Conservation (phyloP, 73 alveolate species). For the Stentor coeruleus region DNA sequence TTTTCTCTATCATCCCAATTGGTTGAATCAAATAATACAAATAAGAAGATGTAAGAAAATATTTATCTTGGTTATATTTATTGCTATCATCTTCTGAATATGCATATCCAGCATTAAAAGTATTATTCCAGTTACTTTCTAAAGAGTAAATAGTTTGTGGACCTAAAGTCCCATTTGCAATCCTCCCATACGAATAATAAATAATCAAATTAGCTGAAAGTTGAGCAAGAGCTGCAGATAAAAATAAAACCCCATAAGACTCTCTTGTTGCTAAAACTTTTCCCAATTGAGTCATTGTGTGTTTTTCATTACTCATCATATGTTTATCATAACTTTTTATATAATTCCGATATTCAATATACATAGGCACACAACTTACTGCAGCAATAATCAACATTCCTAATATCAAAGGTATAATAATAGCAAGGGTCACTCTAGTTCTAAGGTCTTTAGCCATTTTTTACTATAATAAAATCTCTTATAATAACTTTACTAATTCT, state of each 20-base stretch:
- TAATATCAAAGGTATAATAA: slow-evolving; percentile 9
- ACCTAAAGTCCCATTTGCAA: too few relatives aligned
- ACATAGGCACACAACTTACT: not conserved
- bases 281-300: not conserved
- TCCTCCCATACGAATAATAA: not conserved
- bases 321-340: not conserved
- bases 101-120: too few relatives aligned
- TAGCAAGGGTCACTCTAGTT: not conserved
- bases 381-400: slow-evolving; percentile 14
- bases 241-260: not conserved
- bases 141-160: too few relatives aligned
- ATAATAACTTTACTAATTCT: too few relatives aligned
- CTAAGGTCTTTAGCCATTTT: not conserved
- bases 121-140: too few relatives aligned
- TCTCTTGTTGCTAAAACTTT: not conserved
- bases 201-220: not conserved
- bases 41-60: not conserved
- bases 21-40: not conserved
- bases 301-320: not conserved
- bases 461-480: slow-evolving; percentile 36
- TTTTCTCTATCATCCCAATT: not conserved
- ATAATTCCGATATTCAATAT: not conserved
- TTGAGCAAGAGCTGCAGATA: not conserved
- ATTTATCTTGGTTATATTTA: too few relatives aligned
- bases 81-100: too few relatives aligned